Conservation (phyloP, 1,284 basidiomycete genomes). For the Phellinidium pouzarii region DNA sequence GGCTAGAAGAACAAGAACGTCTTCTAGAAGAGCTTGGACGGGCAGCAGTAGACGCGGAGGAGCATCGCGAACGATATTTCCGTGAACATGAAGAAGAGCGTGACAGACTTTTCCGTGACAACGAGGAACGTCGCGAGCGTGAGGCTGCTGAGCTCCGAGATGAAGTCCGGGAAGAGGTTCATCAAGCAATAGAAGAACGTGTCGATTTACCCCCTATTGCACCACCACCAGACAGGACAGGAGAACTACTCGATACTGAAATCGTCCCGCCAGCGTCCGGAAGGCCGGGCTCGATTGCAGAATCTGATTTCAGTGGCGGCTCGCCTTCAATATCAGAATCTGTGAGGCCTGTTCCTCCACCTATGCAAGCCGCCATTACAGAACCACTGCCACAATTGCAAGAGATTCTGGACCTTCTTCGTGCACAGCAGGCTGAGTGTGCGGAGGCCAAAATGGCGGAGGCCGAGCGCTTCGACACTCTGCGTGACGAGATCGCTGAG, state of each 20-base stretch:
- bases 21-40: conserved; percentile 40
- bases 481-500: conserved; percentile 36
- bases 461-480: conserved; percentile 39
- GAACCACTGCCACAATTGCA: conserved; percentile 42
- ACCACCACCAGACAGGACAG: background rate
- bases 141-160: conserved; percentile 47
- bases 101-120: conserved; percentile 51
- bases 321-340: conserved; percentile 4
- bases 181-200: conserved; percentile 7
- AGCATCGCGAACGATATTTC: conserved; percentile 54
- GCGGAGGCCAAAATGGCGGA: conserved; percentile 46
- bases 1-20: conserved; percentile 47
- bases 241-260: background rate
- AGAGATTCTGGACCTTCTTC: conserved; percentile 52
- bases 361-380: conserved; percentile 33
- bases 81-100: conserved; percentile 57
- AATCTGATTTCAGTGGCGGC: background rate
- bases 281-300: background rate
- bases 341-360: conserved; percentile 9
- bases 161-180: conserved; percentile 38
- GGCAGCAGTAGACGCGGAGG: conserved; percentile 50
- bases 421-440: conserved; percentile 52
- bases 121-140: conserved; percentile 48
- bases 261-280: too few species aligned
- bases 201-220: conserved; percentile 13